Evolutionary conservation across 192 early-diverging fungal species (phyloP), one percentile per base, ranked within the genome.

Genomic region (Irineochytrium annulatum): DNA sequence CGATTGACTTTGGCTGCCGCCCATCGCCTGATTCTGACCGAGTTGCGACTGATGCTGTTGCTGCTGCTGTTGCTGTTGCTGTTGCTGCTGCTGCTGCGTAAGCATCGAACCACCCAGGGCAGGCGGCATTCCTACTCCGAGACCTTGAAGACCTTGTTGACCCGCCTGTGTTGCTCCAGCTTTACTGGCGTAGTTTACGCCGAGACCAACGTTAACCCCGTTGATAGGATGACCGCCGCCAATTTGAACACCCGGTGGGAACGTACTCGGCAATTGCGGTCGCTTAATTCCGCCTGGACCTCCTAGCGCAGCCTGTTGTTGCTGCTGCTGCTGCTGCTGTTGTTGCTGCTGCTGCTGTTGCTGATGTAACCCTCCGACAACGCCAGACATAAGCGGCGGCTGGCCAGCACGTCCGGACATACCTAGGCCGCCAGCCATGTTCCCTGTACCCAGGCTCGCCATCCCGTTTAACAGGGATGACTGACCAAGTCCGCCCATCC

Each of bases 1-100:
- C 30, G 44, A 34, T 2, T 35, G 13, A 46, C 61, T 14, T 6
- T 48, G 3, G 63, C 37, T 20, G 66, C 55, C 14, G 34, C 17
- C 8, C 56, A 27, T 22, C 62, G 13, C 17, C 31, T 28, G 2
- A 41, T 28, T 2, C 30, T 37, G 3, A 20, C 43, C 22, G 57
- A 45, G 20, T 43, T 61, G 55, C 44, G 69, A 55, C 30, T 70
- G 64, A 8, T 68, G 69, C 19, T 62, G 45, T 14, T 49, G 17
- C 20, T 55, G 62, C 52, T 74, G 75, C 17, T 29, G 5, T 63
- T 14, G 49, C 29, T 59, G 61, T 6, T 60, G 39, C 1, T 51
- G 41, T 14, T 32, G 26, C 31, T 54, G 45, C 29, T 60, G 41
- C 14, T 52, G 8, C n/a, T 26, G 13, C 13, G n/a, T 14, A 49